Evolutionary conservation across 2,329 filamentous ascomycete genomes (phyloP).

Genomic region (Arthrobotrys megalospora): DNA sequence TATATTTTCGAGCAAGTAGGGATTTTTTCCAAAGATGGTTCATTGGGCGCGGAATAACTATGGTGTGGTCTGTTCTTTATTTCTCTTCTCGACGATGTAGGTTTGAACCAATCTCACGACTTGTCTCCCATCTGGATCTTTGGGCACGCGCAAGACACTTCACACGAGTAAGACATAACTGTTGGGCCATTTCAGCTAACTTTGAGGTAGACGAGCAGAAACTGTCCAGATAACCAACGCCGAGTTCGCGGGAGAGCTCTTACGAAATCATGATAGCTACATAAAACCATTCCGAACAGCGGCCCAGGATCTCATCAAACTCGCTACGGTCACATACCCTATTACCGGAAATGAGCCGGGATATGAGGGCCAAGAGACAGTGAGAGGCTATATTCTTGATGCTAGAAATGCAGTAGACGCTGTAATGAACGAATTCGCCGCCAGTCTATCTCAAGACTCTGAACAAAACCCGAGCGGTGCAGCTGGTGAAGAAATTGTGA

Average conservation of each 20-base stretch:
- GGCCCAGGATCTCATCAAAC: neutral
- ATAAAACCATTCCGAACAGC: neutral
- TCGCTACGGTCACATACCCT: conserved; percentile 11
- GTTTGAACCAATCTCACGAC: neutral
- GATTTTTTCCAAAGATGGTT: neutral
- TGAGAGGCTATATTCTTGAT: neutral
- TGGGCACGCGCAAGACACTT: no score
- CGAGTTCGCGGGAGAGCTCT: neutral
- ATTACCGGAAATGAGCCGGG: neutral
- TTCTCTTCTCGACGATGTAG: neutral
- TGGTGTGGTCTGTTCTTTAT: neutral
- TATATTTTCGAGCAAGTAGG: no score
- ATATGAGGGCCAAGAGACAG: conserved; percentile 1
- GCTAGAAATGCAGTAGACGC: neutral
- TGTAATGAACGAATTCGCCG: neutral
- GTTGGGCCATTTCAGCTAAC: neutral
- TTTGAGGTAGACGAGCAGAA: neutral
- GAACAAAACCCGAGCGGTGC: neutral
- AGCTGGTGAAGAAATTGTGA: neutral
- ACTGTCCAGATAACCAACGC: neutral
- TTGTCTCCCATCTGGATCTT: no score
- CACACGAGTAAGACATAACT: no score
- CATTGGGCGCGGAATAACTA: neutral
- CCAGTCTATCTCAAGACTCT: neutral
- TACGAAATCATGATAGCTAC: neutral